phyloP scores from a whole-genome alignment of 139 green algal genomes.

The Picochlorum sp. region DNA sequence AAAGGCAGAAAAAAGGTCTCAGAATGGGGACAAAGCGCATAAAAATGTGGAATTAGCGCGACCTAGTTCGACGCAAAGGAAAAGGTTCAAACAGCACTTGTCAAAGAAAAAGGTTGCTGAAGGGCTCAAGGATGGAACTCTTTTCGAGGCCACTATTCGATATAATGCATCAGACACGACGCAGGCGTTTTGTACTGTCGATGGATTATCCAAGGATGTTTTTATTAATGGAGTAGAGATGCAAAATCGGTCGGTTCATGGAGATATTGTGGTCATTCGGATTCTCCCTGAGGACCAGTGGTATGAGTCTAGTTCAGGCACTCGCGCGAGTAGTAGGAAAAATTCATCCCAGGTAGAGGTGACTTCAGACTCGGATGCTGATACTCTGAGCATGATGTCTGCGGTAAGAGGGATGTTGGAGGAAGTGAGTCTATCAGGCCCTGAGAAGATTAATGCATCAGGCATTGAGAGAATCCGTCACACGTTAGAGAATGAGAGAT shows the following conservation, averaged over 20 bases:
- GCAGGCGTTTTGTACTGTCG: slow-evolving; percentile 54
- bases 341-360: too few relatives aligned
- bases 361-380: too few relatives aligned
- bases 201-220: slow-evolving; percentile 55
- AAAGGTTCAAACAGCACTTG: not conserved
- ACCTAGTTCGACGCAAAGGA: too few relatives aligned
- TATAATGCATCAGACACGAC: not conserved
- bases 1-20: not conserved
- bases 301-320: not conserved
- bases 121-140: not conserved
- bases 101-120: not conserved
- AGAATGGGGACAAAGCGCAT: not conserved
- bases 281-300: slow-evolving; percentile 36
- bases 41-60: not conserved
- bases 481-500: not conserved
- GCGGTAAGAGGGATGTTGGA: too few relatives aligned
- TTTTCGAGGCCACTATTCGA: slow-evolving; percentile 7
- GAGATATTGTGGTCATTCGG: slow-evolving; percentile 69
- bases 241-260: slow-evolving; percentile 69
- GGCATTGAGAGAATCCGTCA: too few relatives aligned
- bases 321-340: too few relatives aligned
- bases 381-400: too few relatives aligned
- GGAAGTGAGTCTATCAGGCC: too few relatives aligned
- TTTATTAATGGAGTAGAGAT: slow-evolving; percentile 33
- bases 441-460: too few relatives aligned